phyloP scores from a whole-genome alignment of 208 protist species.

The Spongospora subterranea region DNA sequence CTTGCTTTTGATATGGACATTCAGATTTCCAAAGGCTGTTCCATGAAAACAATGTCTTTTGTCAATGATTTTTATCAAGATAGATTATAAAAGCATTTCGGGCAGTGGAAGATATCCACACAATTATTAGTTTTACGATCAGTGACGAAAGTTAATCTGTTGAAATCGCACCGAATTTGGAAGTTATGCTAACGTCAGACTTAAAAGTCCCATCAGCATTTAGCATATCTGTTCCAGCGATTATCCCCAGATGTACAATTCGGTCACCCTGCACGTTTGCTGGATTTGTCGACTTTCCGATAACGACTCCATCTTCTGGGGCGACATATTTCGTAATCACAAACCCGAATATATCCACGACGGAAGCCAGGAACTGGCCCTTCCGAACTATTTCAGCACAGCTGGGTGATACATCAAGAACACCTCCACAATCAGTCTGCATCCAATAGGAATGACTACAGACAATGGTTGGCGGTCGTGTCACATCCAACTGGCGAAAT shows the following conservation, averaged over 20 bases:
- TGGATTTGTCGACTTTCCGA: slow-evolving; percentile 39
- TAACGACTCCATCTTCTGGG: slow-evolving; percentile 57
- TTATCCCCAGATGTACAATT: slow-evolving; percentile 46
- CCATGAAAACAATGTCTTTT: no score
- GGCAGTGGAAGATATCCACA: no score
- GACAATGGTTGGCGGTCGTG: background rate
- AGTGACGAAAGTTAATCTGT: background rate
- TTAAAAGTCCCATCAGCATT: slow-evolving; percentile 29
- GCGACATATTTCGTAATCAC: slow-evolving; percentile 50
- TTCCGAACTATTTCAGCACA: background rate
- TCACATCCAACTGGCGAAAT: slow-evolving; percentile 7
- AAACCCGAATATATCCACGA: slow-evolving; percentile 54
- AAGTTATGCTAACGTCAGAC: background rate
- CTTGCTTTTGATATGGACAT: no score
- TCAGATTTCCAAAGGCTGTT: no score
- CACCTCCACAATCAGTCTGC: slow-evolving; percentile 37
- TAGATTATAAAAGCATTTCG: no score
- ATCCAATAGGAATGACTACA: slow-evolving; percentile 54
- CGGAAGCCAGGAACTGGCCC: slow-evolving; percentile 12
- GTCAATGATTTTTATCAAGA: no score
- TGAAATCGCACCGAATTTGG: background rate
- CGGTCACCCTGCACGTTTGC: slow-evolving; percentile 43
- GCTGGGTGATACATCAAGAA: background rate
- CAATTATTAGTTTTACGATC: no score
- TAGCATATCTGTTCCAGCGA: background rate